Evolutionary conservation across 176 grass and related monocot genomes (phyloP), one percentile per base, ranked within the genome.

Genomic region (Coix lacrymajobi): DNA sequence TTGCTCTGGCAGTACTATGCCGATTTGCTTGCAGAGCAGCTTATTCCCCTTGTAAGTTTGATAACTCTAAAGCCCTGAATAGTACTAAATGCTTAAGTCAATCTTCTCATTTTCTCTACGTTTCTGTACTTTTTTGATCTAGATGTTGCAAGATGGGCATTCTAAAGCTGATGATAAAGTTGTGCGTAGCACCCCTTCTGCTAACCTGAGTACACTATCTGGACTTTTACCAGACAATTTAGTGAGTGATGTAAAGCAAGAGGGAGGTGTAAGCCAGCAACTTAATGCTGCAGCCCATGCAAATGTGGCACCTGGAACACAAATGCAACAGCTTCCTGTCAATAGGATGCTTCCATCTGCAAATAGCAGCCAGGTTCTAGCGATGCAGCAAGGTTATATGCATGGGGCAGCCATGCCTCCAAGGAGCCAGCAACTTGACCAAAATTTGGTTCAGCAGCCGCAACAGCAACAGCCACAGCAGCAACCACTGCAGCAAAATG

Each of bases 131-230:
- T 57, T 57, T 57, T 57, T 57, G 22, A 24, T 32, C 25, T 78
- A 99, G 96, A 99, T 99, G 96, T 90, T 87, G 69, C 76, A 26
- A 71, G 89, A 93, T 82, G 96, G 96, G 57, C 86, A 92, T 85
- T 72, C 75, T 28, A 99, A 87, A 79, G 69, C 75, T 82, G 93
- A 99, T 0, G 93, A 96, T 81, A 83, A 92, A 76, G 66, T 98
- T 73, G 32, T 82, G 63, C 88, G 79, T 44, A 79, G 75, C 67
- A 85, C 76, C 76, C 68, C 89, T 49, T 66, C 84, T 60, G 67
- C 77, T 84, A 93, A 84, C 78, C 33, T 85, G 13, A 75, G 41
- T 38, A 75, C 68, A 77, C 79, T 86, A 80, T 73, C 89, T 32
- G 85, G 84, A 73, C 79, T 88, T 69, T 79, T 82, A 46, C 77